phyloP scores from a whole-genome alignment of 2,329 filamentous ascomycete species.

The Amphichorda felina region DNA sequence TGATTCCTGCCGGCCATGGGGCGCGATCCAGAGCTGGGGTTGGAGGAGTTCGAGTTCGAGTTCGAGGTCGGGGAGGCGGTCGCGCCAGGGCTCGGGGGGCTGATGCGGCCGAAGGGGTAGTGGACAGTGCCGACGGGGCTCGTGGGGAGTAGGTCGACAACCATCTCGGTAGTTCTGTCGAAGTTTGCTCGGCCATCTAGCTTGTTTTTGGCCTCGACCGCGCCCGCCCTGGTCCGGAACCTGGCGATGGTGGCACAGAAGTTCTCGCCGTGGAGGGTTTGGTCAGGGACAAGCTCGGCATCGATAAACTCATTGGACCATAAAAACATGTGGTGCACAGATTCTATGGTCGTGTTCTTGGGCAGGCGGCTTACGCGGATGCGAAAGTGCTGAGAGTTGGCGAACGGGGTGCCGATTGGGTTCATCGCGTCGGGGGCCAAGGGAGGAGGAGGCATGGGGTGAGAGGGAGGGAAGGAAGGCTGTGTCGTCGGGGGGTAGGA shows the following conservation, averaged over 20 bases:
- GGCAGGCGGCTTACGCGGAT: constrained; percentile 44
- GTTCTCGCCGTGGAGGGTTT: constrained; percentile 35
- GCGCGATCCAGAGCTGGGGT: constrained; percentile 28
- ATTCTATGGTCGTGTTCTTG: constrained; percentile 38
- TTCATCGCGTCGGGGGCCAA: constrained; percentile 10
- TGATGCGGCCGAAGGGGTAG: constrained; percentile 8
- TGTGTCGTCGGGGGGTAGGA: constrained; percentile 12
- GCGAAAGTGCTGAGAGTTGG: constrained; percentile 21
- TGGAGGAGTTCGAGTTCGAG: constrained; percentile 17
- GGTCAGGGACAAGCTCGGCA: constrained; percentile 36
- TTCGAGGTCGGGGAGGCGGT: constrained; percentile 15
- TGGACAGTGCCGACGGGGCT: neutral
- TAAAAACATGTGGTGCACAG: constrained; percentile 43
- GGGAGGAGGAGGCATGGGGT: neutral
- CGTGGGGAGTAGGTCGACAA: constrained; percentile 40
- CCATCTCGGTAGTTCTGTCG: constrained; percentile 36
- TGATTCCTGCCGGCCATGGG: constrained; percentile 27
- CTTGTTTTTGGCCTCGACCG: constrained; percentile 43
- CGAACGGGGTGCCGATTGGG: constrained; percentile 26
- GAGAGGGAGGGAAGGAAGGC: constrained; percentile 4
- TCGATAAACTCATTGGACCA: constrained; percentile 44
- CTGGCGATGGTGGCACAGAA: constrained; percentile 39
- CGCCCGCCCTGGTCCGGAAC: constrained; percentile 40
- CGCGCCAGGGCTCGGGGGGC: constrained; percentile 8
- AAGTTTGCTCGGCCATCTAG: constrained; percentile 43